These are phyloP conservation scores for Lactarius trivialis DNA, from an alignment of 768 basidiomycete genomes.

Conservation along the genomic window DNA sequence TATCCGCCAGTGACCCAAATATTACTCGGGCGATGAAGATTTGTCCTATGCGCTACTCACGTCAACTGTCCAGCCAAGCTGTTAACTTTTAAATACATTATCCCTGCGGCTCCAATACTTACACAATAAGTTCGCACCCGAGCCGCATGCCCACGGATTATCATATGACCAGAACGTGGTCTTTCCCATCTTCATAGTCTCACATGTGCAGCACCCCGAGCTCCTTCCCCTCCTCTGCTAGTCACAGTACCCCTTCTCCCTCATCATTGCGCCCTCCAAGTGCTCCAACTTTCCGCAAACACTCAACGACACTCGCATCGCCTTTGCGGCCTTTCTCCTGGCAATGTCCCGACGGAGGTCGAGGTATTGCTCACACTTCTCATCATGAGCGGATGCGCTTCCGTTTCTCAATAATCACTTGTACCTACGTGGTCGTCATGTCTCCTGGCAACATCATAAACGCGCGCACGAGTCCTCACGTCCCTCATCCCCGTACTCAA, in stretches of 20 bases:
- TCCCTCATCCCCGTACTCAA: no score
- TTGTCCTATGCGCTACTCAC: not conserved
- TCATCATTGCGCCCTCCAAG: slow-evolving; percentile 80
- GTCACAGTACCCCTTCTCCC: slow-evolving; percentile 86
- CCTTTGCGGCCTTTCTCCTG: no score
- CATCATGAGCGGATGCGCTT: slow-evolving; percentile 17
- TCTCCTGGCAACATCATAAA: no score
- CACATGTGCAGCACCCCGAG: slow-evolving; percentile 57
- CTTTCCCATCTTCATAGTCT: not conserved
- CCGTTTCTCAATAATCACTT: not conserved
- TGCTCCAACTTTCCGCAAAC: slow-evolving; percentile 72
- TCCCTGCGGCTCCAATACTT: slow-evolving; percentile 78
- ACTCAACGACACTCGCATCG: slow-evolving; percentile 86
- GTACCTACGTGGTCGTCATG: not conserved
- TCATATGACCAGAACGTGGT: slow-evolving; percentile 75
- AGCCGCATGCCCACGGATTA: slow-evolving; percentile 91
- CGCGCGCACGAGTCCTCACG: no score
- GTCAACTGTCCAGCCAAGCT: not conserved
- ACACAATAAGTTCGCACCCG: slow-evolving; percentile 89
- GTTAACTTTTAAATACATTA: not conserved
- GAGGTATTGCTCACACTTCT: slow-evolving; percentile 34
- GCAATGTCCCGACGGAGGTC: slow-evolving; percentile 72
- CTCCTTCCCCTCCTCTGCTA: slow-evolving; percentile 66
- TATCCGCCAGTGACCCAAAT: not conserved
- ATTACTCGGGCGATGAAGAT: not conserved